Evolutionary conservation across 192 early-diverging fungal genomes (phyloP).

Genomic region (Coemansia sp.): DNA sequence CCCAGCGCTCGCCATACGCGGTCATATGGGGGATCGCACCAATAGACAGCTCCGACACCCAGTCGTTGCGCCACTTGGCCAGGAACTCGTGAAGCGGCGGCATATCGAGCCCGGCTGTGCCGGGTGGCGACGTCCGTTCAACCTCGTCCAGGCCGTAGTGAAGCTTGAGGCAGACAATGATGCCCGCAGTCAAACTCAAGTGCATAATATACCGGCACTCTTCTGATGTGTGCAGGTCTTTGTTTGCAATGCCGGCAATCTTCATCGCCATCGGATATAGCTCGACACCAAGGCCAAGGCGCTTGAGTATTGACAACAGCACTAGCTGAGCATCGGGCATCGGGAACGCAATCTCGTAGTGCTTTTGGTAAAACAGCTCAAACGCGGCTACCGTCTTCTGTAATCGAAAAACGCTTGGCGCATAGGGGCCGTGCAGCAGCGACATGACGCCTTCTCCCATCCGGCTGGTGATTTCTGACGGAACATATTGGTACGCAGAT

Average conservation of each 20-base stretch:
- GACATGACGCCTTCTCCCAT: slow-evolving; percentile 14
- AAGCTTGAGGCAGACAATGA: slow-evolving; percentile 40
- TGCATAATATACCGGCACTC: background rate
- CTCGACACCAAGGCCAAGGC: slow-evolving; percentile 21
- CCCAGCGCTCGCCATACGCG: slow-evolving; percentile 22
- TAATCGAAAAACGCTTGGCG: slow-evolving; percentile 11
- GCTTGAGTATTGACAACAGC: slow-evolving; percentile 19
- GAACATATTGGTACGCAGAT: slow-evolving; percentile 17
- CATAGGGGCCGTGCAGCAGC: slow-evolving; percentile 12
- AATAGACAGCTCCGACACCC: slow-evolving; percentile 32
- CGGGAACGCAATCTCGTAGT: slow-evolving; percentile 17
- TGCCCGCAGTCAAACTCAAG: slow-evolving; percentile 7
- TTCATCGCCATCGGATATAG: slow-evolving; percentile 33
- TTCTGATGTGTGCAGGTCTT: background rate
- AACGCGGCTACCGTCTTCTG: slow-evolving; percentile 6
- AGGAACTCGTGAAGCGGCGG: slow-evolving; percentile 36
- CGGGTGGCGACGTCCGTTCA: slow-evolving; percentile 15
- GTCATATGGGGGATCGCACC: slow-evolving; percentile 25
- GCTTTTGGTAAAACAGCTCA: slow-evolving; percentile 18
- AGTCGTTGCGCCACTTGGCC: slow-evolving; percentile 28
- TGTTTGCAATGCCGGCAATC: slow-evolving; percentile 9
- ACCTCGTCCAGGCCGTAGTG: slow-evolving; percentile 52
- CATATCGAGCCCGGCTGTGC: slow-evolving; percentile 1
- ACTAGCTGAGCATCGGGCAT: slow-evolving; percentile 11
- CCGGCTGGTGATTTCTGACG: slow-evolving; percentile 12